Conservation (phyloP, 352 stramenopile species). For the Phytophthora gonapodyides region DNA sequence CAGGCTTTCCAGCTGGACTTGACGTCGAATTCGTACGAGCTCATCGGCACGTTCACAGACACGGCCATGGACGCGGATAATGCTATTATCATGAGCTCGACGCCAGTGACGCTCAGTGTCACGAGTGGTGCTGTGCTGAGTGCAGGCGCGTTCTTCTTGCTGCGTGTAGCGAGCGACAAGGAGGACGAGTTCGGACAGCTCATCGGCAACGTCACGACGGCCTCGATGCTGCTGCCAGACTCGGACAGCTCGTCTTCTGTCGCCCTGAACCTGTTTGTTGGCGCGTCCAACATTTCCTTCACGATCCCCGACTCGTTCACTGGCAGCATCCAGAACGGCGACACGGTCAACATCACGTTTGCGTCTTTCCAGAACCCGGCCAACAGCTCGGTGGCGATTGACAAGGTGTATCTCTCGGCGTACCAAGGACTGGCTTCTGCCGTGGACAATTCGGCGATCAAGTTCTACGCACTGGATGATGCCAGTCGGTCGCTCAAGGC, state of each 20-base stretch:
- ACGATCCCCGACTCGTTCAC: slow-evolving; percentile 65
- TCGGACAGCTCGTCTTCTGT: slow-evolving; percentile 29
- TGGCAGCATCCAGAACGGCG: slow-evolving; percentile 76
- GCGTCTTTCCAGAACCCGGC: slow-evolving; percentile 63
- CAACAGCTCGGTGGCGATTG: slow-evolving; percentile 63
- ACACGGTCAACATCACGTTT: slow-evolving; percentile 67
- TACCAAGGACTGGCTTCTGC: slow-evolving; percentile 60
- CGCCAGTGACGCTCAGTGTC: slow-evolving; percentile 61
- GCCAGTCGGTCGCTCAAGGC: slow-evolving; percentile 59
- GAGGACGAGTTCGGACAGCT: slow-evolving; percentile 61
- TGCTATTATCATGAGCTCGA: slow-evolving; percentile 52
- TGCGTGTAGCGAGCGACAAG: slow-evolving; percentile 63
- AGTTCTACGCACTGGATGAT: slow-evolving; percentile 49
- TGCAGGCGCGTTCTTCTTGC: slow-evolving; percentile 63
- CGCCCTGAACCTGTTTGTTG: slow-evolving; percentile 53
- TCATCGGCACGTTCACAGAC: slow-evolving; percentile 62
- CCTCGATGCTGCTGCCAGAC: slow-evolving; percentile 45
- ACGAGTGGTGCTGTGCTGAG: slow-evolving; percentile 61
- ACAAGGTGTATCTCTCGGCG: slow-evolving; percentile 73
- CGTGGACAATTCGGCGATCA: slow-evolving; percentile 63
- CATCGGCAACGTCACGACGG: slow-evolving; percentile 56
- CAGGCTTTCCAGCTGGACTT: slow-evolving; percentile 70
- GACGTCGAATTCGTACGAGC: slow-evolving; percentile 53
- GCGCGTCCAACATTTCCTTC: slow-evolving; percentile 71
- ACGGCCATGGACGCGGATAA: slow-evolving; percentile 54